These are phyloP conservation scores for Thyridium curvatum DNA, from an alignment of 2,329 filamentous ascomycete species.

Conservation along the genomic window DNA sequence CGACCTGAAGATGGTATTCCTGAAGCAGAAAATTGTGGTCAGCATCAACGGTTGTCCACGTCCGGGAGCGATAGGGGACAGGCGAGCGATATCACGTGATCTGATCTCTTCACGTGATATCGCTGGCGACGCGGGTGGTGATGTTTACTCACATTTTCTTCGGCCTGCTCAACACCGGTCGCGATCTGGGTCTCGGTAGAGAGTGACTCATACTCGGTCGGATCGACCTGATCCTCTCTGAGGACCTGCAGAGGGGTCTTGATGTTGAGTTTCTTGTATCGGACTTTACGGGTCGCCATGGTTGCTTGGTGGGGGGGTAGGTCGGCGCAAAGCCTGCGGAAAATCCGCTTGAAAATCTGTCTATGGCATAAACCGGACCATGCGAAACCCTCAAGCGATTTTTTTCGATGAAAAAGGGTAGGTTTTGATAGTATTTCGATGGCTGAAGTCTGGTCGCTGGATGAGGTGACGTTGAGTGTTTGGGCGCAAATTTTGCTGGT, in stretches of 20 bases:
- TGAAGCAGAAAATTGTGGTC: conserved; percentile 35
- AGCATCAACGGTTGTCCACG: too few relatives aligned
- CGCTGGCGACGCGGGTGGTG: neutral
- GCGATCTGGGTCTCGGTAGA: conserved; percentile 81
- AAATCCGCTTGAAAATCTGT: conserved; percentile 58
- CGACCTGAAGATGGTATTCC: conserved; percentile 94
- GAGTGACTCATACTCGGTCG: conserved; percentile 78
- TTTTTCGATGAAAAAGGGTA: conserved; percentile 47
- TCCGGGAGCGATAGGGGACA: too few relatives aligned
- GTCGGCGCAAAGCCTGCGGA: conserved; percentile 37
- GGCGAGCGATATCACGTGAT: conserved; percentile 41
- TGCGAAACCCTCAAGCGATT: conserved; percentile 44
- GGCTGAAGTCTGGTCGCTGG: conserved; percentile 36
- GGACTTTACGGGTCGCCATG: conserved; percentile 64
- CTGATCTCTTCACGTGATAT: conserved; percentile 19
- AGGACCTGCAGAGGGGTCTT: conserved; percentile 85
- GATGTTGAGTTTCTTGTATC: conserved; percentile 85
- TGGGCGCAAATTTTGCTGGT: conserved; percentile 48
- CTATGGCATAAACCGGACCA: conserved; percentile 54
- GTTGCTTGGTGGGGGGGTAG: conserved; percentile 31
- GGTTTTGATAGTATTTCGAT: conserved; percentile 50
- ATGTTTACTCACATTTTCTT: conserved; percentile 80
- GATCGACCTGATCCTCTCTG: conserved; percentile 85
- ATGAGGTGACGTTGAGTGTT: conserved; percentile 54
- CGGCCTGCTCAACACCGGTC: conserved; percentile 92